Evolutionary conservation across 768 basidiomycete species (phyloP), one percentile per base, ranked within the genome.

Genomic region (Lentinula detonsa): DNA sequence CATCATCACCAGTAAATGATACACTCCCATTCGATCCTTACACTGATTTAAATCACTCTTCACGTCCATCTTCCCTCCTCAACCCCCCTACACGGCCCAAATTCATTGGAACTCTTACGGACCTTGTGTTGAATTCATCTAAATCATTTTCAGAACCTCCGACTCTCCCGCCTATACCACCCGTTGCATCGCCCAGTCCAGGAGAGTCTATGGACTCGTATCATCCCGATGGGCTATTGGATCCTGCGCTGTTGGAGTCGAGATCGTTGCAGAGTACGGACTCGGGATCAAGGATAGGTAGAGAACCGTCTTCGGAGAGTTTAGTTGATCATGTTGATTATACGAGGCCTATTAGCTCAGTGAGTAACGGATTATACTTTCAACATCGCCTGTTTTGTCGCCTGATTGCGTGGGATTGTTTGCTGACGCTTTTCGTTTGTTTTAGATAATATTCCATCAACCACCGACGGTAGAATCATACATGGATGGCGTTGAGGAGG

Each of bases 261-360:
- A 39, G 35, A 28, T 43, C 55, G 15, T 45, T 33, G 16, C 4
- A 34, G 33, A 35, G 35, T 8, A 18, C 15, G 7, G 57, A 39
- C 1, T 39, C 37, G 37, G 37, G 37, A 39, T 13, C 37, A 28
- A 23, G 57, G 7, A 3, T 16, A 15, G 13, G 45, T 21, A n/a
- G 33, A 10, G 46, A n/a, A 7, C n/a, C 28, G n/a, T 46, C 57
- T 16, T 57, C 23, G 10, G 45, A 34, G 46, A 59, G 57, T 18
- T 39, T 59, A 31, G 28, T 49, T 18, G 57, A 59, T 21, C 35
- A 59, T 21, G 57, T 59, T 15, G 57, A 59, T 33, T 59, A 59
- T 50, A 34, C 57, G 46, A 59, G 57, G 31, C 57, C 57, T 33
- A 48, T 59, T 21, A 59, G 57, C 46, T 59, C 57, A 3, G 57